Percentiles rank a stretch among this genome's conserved stretches.
Evolutionary conservation across 73 alveolate species (phyloP).

Genomic region (Paramecium biaurelia): DNA sequence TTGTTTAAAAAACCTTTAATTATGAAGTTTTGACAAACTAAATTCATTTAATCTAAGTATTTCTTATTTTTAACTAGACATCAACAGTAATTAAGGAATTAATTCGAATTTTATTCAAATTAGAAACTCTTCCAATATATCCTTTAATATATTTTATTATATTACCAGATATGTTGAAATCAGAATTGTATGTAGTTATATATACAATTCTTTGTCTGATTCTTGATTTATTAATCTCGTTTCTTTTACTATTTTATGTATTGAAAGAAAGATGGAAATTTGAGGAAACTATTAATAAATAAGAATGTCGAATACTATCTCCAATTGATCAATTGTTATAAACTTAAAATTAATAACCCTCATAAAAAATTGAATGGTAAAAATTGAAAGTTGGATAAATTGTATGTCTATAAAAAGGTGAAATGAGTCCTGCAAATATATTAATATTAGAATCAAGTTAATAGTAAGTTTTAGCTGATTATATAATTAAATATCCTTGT

Average conservation of each 20-base stretch:
- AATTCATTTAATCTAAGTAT: background rate
- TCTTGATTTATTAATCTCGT: background rate
- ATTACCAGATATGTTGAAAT: background rate
- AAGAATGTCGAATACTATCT: background rate
- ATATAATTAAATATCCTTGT: background rate
- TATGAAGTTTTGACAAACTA: background rate
- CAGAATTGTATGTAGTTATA: background rate
- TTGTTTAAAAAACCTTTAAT: background rate
- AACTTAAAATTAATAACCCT: background rate
- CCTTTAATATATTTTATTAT: background rate
- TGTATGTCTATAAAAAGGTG: constrained; percentile 15
- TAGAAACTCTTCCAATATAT: background rate
- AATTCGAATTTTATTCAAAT: background rate
- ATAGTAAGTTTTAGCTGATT: background rate
- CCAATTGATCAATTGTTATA: background rate
- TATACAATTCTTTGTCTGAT: background rate
- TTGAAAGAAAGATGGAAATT: background rate
- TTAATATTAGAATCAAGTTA: constrained; percentile 4
- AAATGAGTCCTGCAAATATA: constrained; percentile 16
- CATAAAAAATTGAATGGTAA: background rate
- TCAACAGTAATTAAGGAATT: background rate
- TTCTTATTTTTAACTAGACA: background rate
- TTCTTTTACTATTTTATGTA: background rate
- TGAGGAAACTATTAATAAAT: background rate
- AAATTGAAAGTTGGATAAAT: background rate